Percentiles rank a stretch among this genome's conserved stretches.
Evolutionary conservation across 257 asterid species (phyloP).

Genomic region (Echium plantagineum): DNA sequence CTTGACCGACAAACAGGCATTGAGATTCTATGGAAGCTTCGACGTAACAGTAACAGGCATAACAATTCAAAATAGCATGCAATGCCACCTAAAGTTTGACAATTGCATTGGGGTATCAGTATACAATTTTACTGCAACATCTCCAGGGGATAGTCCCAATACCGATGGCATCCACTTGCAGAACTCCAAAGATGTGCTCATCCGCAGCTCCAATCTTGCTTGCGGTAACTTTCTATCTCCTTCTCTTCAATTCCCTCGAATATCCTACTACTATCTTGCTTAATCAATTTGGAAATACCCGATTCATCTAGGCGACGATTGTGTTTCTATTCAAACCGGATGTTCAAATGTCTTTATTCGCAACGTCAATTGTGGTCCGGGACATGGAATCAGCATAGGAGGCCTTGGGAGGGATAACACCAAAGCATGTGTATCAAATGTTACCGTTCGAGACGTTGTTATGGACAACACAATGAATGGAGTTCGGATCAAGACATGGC

Average conservation of each 20-base stretch:
- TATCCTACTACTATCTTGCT: background rate
- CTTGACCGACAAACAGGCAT: conserved; percentile 75
- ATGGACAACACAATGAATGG: conserved; percentile 69
- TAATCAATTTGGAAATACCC: no score
- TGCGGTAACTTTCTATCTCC: conserved; percentile 49
- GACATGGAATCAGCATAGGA: conserved; percentile 96
- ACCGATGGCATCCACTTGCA: conserved; percentile 92
- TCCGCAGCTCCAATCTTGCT: conserved; percentile 48
- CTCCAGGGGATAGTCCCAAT: conserved; percentile 90
- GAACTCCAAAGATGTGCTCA: conserved; percentile 72
- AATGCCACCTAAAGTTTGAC: conserved; percentile 80
- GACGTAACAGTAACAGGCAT: conserved; percentile 76
- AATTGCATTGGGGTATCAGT: conserved; percentile 67
- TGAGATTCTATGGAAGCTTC: conserved; percentile 78
- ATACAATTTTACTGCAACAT: conserved; percentile 43
- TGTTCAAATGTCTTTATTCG: conserved; percentile 59
- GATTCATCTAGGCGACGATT: conserved; percentile 57
- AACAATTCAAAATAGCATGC: conserved; percentile 66
- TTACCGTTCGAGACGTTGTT: conserved; percentile 49
- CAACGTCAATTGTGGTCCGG: conserved; percentile 73
- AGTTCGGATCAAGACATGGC: conserved; percentile 78
- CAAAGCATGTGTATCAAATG: conserved; percentile 79
- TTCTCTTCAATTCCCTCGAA: no score
- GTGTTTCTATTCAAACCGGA: conserved; percentile 82
- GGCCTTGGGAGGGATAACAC: conserved; percentile 67